phyloP scores from a whole-genome alignment of 805 yeast species.

The Metschnikowia corniflorae region DNA sequence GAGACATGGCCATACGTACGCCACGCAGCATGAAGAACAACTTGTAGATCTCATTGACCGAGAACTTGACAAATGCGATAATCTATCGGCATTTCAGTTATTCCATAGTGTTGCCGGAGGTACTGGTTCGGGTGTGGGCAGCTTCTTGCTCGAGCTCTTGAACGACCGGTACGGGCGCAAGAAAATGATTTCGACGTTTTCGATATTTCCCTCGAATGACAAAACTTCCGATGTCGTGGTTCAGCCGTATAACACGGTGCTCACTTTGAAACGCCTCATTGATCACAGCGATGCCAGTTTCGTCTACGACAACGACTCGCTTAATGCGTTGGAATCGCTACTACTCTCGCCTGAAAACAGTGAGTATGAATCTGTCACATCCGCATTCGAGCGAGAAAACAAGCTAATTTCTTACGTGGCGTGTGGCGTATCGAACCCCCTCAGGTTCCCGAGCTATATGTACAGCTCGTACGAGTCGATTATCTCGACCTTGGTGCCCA shows the following conservation, averaged over 20 bases:
- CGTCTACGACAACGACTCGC: slow-evolving; percentile 89
- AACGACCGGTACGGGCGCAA: slow-evolving; percentile 76
- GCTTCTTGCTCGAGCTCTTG: slow-evolving; percentile 69
- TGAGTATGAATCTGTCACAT: slow-evolving; percentile 19
- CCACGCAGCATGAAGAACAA: slow-evolving; percentile 64
- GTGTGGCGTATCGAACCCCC: slow-evolving; percentile 80
- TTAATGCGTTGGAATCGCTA: slow-evolving; percentile 64
- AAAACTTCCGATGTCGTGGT: slow-evolving; percentile 92
- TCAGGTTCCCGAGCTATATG: slow-evolving; percentile 89
- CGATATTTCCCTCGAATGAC: slow-evolving; percentile 80
- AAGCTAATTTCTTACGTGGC: slow-evolving; percentile 81
- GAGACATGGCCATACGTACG: slow-evolving; percentile 86
- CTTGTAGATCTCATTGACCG: slow-evolving; percentile 80
- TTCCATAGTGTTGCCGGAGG: slow-evolving; percentile 98
- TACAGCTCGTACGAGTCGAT: slow-evolving; percentile 82
- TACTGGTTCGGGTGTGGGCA: slow-evolving; percentile 95
- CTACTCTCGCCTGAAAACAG: slow-evolving; percentile 20
- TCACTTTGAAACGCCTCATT: slow-evolving; percentile 76
- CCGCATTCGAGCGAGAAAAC: slow-evolving; percentile 73
- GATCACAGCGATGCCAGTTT: slow-evolving; percentile 82
- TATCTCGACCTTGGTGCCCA: slow-evolving; percentile 77
- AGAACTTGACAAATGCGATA: slow-evolving; percentile 87
- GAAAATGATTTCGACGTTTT: slow-evolving; percentile 78
- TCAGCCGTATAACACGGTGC: slow-evolving; percentile 88
- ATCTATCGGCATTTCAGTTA: slow-evolving; percentile 84